Conservation (phyloP, 1,139 yeast genomes). For the Komagataea norvegica region DNA sequence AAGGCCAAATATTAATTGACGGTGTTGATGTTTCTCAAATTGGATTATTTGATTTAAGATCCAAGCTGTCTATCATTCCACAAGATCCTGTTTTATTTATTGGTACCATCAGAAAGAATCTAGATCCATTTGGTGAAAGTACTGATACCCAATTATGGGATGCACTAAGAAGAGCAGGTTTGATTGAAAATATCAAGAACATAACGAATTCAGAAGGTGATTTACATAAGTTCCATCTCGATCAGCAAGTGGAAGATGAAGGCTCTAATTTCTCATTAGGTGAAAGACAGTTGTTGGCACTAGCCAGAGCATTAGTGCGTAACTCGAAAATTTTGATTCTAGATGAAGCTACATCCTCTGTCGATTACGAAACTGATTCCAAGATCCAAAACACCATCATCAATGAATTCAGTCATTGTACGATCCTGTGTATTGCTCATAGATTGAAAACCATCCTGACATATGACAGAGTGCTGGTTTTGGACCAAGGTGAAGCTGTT, state of each 20-base stretch:
- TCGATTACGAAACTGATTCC: constrained; percentile 72
- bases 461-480: constrained; percentile 61
- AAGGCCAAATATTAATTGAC: constrained; percentile 45
- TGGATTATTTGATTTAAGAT: constrained; percentile 44
- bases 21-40: constrained; percentile 43
- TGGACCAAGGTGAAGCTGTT: constrained; percentile 57
- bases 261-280: constrained; percentile 75
- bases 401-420: constrained; percentile 57
- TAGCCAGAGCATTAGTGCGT: constrained; percentile 76
- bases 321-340: constrained; percentile 60
- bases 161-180: constrained; percentile 56
- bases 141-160: constrained; percentile 44
- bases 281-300: constrained; percentile 68
- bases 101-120: constrained; percentile 49
- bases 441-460: constrained; percentile 62
- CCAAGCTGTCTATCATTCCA: constrained; percentile 53
- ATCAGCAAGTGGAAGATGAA: constrained; percentile 63
- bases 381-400: constrained; percentile 63
- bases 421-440: constrained; percentile 77
- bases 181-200: constrained; percentile 15
- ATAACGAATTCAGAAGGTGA: constrained; percentile 33
- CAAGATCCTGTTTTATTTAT: constrained; percentile 59
- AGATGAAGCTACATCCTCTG: constrained; percentile 83
- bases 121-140: constrained; percentile 52
- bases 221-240: constrained; percentile 54